A percentile compares a stretch with the other conserved stretches of the same genome.
These are phyloP conservation scores for Zymoseptoria ardabiliae DNA, from an alignment of 2,329 filamentous ascomycete genomes.

Conservation along the genomic window DNA sequence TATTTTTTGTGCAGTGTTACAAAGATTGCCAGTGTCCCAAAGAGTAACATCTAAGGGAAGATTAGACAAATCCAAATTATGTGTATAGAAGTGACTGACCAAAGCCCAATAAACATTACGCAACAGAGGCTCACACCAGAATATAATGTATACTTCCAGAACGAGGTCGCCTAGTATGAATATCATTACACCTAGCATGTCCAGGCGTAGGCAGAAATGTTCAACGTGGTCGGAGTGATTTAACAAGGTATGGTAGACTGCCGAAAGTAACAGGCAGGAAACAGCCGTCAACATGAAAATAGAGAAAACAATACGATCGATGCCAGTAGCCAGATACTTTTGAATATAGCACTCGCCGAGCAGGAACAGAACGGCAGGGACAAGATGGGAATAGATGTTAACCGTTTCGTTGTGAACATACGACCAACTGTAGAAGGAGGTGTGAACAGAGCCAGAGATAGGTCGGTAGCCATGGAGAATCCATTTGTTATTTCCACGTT, in stretches of 20 bases:
- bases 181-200: neutral
- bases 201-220: neutral
- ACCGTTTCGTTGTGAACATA: neutral
- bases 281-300: neutral
- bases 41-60: too few relatives aligned
- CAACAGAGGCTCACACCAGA: neutral
- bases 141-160: neutral
- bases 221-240: neutral
- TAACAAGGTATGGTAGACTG: neutral
- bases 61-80: too few relatives aligned
- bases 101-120: neutral
- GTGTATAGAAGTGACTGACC: neutral
- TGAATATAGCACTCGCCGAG: neutral
- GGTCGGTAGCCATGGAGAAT: neutral
- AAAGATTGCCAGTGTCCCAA: too few relatives aligned
- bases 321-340: neutral
- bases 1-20: too few relatives aligned
- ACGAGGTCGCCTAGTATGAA: neutral
- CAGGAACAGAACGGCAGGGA: neutral
- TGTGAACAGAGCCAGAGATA: neutral
- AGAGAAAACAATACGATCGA: neutral
- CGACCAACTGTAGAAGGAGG: neutral
- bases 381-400: neutral
- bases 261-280: neutral
- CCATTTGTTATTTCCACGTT: neutral